Conservation (phyloP, 2,329 filamentous ascomycete genomes). For the Podosphaera fusca region DNA sequence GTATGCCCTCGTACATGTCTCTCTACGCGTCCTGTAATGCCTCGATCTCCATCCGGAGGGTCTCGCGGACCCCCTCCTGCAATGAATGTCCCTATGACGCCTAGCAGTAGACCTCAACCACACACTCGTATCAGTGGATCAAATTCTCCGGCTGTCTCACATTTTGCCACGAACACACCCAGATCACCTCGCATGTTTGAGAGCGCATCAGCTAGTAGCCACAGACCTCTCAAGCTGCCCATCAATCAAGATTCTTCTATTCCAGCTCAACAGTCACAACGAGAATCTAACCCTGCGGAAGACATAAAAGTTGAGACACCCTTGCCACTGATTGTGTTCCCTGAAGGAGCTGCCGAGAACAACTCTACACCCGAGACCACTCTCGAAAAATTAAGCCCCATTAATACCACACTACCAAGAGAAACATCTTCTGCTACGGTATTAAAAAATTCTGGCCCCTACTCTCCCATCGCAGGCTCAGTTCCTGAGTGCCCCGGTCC, state of each 20-base stretch:
- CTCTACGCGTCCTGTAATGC: slow-evolving; percentile 63
- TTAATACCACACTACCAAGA: not conserved
- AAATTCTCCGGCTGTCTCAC: not conserved
- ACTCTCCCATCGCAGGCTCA: not conserved
- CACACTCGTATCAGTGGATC: not conserved
- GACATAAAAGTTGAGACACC: not conserved
- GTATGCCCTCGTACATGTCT: slow-evolving; percentile 85
- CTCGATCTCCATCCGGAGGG: slow-evolving; percentile 5
- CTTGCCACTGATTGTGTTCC: not conserved
- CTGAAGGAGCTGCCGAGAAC: not conserved
- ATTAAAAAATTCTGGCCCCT: no score
- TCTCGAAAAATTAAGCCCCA: not conserved
- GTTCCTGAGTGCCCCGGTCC: not conserved
- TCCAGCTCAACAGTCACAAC: not conserved
- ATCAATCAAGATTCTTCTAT: not conserved
- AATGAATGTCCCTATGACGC: not conserved
- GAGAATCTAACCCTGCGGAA: not conserved
- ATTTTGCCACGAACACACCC: not conserved
- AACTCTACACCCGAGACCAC: not conserved
- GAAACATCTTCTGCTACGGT: no score
- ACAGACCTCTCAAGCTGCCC: not conserved
- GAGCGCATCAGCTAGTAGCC: no score
- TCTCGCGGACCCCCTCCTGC: not conserved
- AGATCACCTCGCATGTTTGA: not conserved
- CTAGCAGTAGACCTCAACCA: not conserved